Conservation (phyloP, 2,329 filamentous ascomycete species). For the Byssothecium circinans region DNA sequence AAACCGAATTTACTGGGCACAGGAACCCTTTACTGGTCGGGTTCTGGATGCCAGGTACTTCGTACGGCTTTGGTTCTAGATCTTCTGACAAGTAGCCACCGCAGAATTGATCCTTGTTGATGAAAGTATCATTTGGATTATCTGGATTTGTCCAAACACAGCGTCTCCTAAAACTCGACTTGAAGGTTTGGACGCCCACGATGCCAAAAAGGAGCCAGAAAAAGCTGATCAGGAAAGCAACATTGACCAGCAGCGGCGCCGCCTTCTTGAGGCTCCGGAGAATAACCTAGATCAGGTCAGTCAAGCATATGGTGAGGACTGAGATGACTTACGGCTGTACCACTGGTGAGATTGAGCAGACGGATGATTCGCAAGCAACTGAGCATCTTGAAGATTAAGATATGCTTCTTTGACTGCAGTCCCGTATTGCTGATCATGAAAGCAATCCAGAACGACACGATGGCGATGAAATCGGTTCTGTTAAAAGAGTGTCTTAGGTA, state of each 20-base stretch:
- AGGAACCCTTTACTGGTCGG: conserved; percentile 72
- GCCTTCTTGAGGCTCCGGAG: conserved; percentile 93
- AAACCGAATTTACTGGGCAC: conserved; percentile 81
- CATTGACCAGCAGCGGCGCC: conserved; percentile 84
- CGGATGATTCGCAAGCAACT: conserved; percentile 91
- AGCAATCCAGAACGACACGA: conserved; percentile 93
- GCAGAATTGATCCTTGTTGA: conserved; percentile 70
- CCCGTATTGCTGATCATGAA: conserved; percentile 73
- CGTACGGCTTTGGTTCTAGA: conserved; percentile 61
- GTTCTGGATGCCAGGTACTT: conserved; percentile 42
- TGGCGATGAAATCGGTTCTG: conserved; percentile 88
- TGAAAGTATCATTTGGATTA: conserved; percentile 54
- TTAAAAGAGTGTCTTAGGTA: conserved; percentile 97
- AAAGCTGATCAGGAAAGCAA: conserved; percentile 91
- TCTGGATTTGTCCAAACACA: conserved; percentile 58
- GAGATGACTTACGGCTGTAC: conserved; percentile 73
- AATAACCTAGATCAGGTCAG: conserved; percentile 68
- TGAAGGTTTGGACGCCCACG: conserved; percentile 92
- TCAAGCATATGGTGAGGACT: conserved; percentile 7
- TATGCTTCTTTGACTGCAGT: conserved; percentile 67
- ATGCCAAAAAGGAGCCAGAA: conserved; percentile 99
- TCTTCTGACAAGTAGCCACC: conserved; percentile 71
- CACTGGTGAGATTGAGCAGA: conserved; percentile 87
- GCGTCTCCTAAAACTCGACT: conserved; percentile 52
- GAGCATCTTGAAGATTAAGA: conserved; percentile 95